Base-by-base conservation (phyloP, 2,329 filamentous ascomycete species). In the Ophiocordyceps polyrhachis-furcata region DNA sequence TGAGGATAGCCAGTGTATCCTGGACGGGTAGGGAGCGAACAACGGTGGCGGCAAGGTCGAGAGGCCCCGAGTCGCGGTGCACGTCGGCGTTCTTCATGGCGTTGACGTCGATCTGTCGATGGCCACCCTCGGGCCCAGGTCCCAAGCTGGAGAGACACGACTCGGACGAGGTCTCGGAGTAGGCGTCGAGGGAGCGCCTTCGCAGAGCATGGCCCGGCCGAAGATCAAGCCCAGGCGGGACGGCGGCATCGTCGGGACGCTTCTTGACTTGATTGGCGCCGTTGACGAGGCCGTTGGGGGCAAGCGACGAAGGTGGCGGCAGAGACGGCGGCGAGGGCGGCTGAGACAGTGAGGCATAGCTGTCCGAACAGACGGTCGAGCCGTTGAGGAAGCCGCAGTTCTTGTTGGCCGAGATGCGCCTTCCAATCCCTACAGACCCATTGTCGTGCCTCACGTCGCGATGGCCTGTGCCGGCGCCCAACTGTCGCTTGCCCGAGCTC, bases 1-100 rank as follows among this genome's bases (percentile, higher is more conserved):
- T 94, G 61, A 96, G 78, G 56, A 96, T 94, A 59, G 89, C 87
- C 64, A 95, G 85, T 49, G 89, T 94, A 66, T 96, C 89, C 66
- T 86, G 83, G 58, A 94, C 78, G 45, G 89, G 89, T 56, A 88
- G 89, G 44, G 87, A 86, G 56, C 79, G 79, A 59, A 96, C 76
- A 55, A 96, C 89, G 45, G 87, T 94, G 53, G 84, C 75, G 50
- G 83, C 81, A 51, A 93, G 70, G 54, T 83, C 79, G 52, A 93
- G 65, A 42, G 83, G 77, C 47, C 82, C 82, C 45, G 78, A 69
- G 58, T 82, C 77, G 53, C 79, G 79, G 56, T 83, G 81, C 45
- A 81, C 71, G 48, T 79, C 71, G 51, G 71, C 69, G 53, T 81
- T 75, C 61, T 80, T 81, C 58, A 76, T 72, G 52, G 73, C 73